These are phyloP conservation scores for Barnettozyma sp. DNA, from an alignment of 805 yeast genomes.

Conservation along the genomic window DNA sequence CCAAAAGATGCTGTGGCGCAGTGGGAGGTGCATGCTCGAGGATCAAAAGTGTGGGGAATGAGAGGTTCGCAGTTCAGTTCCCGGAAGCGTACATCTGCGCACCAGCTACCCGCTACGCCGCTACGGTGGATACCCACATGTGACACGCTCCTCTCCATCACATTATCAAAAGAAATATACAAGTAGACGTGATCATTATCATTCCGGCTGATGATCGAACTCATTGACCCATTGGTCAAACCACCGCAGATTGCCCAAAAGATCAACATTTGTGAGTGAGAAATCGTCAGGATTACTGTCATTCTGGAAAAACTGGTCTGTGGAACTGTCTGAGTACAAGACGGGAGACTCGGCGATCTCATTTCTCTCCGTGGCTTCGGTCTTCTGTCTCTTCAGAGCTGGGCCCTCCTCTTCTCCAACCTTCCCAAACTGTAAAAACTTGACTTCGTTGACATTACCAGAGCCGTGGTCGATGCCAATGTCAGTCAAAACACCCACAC, in stretches of 20 bases:
- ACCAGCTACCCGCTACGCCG: too few species aligned
- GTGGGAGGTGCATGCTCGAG: slow-evolving; percentile 77
- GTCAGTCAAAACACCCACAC: slow-evolving; percentile 30
- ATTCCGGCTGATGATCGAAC: slow-evolving; percentile 5
- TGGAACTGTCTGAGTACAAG: neutral
- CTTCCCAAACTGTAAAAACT: slow-evolving; percentile 41
- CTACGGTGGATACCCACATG: too few species aligned
- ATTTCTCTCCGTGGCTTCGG: neutral
- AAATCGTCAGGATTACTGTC: slow-evolving; percentile 7
- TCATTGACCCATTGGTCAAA: slow-evolving; percentile 42
- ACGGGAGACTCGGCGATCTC: neutral
- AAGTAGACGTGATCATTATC: neutral
- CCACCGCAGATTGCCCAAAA: slow-evolving; percentile 45
- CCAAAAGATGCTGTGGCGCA: slow-evolving; percentile 62
- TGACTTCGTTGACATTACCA: slow-evolving; percentile 40
- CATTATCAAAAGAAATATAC: neutral
- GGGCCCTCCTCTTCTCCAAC: slow-evolving; percentile 23
- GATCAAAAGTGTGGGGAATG: slow-evolving; percentile 44
- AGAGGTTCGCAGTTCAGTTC: slow-evolving; percentile 82
- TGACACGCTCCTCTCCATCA: slow-evolving; percentile 24
- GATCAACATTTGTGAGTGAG: slow-evolving; percentile 16
- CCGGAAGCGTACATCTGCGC: slow-evolving; percentile 69
- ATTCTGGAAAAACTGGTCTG: slow-evolving; percentile 3
- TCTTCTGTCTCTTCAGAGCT: neutral
- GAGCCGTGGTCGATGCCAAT: slow-evolving; percentile 51